phyloP scores from a whole-genome alignment of 345 rosid genomes.

The Xanthoceras sorbifolium region DNA sequence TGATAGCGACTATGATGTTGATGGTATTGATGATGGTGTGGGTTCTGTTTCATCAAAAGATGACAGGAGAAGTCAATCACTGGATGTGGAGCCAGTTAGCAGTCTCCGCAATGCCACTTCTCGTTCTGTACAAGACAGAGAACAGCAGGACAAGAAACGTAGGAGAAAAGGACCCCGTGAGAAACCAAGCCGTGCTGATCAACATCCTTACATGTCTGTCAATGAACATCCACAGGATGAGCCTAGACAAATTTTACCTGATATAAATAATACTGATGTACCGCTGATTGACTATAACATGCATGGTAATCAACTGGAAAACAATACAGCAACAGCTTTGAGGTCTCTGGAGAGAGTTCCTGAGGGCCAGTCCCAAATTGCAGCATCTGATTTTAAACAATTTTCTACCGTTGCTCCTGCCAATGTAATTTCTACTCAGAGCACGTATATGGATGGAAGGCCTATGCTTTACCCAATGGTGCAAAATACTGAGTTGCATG shows the following conservation, averaged over 20 bases:
- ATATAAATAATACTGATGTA: constrained; percentile 51
- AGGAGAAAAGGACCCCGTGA: constrained; percentile 47
- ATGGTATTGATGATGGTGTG: constrained; percentile 62
- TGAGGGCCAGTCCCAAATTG: constrained; percentile 36
- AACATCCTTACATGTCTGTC: constrained; percentile 28
- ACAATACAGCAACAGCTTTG: constrained; percentile 30
- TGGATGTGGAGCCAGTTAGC: constrained; percentile 40
- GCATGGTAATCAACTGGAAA: constrained; percentile 36
- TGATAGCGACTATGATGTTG: constrained; percentile 88
- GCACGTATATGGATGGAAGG: constrained; percentile 57
- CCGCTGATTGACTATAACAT: constrained; percentile 47
- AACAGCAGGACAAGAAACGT: constrained; percentile 40
- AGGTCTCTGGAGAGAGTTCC: constrained; percentile 45
- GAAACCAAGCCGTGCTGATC: constrained; percentile 38
- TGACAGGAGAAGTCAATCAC: constrained; percentile 43
- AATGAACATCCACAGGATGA: constrained; percentile 37
- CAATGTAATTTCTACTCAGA: constrained; percentile 39
- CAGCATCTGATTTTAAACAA: constrained; percentile 42
- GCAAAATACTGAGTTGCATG: constrained; percentile 49
- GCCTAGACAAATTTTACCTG: constrained; percentile 51
- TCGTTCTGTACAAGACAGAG: constrained; percentile 39
- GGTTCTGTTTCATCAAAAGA: constrained; percentile 90
- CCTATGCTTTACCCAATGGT: constrained; percentile 49
- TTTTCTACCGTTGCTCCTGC: constrained; percentile 50
- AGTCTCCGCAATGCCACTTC: constrained; percentile 21